phyloP scores from a whole-genome alignment of 352 stramenopile species.

The Globisporangium spiculum region DNA sequence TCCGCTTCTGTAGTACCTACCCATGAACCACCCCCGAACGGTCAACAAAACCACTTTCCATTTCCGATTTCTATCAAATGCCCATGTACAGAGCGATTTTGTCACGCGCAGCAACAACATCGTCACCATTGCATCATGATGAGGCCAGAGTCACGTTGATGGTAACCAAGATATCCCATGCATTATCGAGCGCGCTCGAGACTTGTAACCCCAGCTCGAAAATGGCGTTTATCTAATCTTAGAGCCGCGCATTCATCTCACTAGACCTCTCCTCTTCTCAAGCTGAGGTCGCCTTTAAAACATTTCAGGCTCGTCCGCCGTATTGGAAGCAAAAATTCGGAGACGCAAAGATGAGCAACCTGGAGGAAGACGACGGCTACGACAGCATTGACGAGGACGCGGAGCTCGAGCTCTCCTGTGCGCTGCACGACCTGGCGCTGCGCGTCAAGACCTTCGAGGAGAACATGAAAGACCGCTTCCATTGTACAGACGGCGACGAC shows the following conservation, averaged over 20 bases:
- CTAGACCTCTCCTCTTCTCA: background rate
- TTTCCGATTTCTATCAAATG: too few relatives aligned
- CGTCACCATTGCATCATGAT: background rate
- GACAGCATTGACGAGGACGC: slow-evolving; percentile 72
- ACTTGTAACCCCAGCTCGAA: background rate
- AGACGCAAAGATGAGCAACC: slow-evolving; percentile 4
- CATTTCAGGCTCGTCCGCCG: background rate
- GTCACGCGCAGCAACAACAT: background rate
- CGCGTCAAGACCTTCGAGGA: slow-evolving; percentile 67
- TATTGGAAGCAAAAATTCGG: background rate
- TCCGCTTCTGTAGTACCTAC: background rate
- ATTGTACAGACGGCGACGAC: slow-evolving; percentile 21
- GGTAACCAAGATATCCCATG: too few relatives aligned
- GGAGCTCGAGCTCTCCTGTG: slow-evolving; percentile 73
- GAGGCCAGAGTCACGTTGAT: background rate
- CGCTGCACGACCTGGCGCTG: slow-evolving; percentile 61
- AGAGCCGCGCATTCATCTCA: background rate
- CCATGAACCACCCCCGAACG: background rate
- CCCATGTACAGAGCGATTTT: background rate
- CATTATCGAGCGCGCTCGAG: background rate
- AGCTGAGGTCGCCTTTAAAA: background rate
- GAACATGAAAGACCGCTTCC: slow-evolving; percentile 65
- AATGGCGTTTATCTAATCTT: background rate
- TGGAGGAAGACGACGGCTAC: slow-evolving; percentile 41
- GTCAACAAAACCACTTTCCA: background rate